Percentiles rank a stretch among this genome's conserved stretches.
Evolutionary conservation across 2,329 filamentous ascomycete genomes (phyloP).

Genomic region (Diaporthe helianthi): DNA sequence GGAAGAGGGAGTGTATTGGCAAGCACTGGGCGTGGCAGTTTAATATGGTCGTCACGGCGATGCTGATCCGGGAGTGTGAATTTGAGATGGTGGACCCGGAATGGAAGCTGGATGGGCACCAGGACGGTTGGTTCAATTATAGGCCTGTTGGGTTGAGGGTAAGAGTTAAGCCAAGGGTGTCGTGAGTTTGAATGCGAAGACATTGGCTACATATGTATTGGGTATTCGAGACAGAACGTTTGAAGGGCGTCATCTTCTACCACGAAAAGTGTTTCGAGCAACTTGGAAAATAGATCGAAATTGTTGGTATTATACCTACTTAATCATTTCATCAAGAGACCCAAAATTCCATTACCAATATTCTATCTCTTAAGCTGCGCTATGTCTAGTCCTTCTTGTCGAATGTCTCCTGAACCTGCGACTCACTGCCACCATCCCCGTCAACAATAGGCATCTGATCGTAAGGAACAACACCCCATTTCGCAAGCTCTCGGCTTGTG

Average conservation of each 20-base stretch:
- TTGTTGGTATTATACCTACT: too few species aligned
- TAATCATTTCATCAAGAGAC: too few species aligned
- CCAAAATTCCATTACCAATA: too few species aligned
- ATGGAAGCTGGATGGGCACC: conserved; percentile 47
- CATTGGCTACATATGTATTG: not conserved
- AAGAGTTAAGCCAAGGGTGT: conserved; percentile 49
- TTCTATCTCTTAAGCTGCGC: too few species aligned
- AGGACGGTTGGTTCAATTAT: conserved; percentile 62
- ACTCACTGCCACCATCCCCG: conserved; percentile 19
- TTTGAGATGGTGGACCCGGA: conserved; percentile 51
- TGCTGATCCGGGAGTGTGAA: conserved; percentile 53
- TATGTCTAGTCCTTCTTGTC: conserved; percentile 12
- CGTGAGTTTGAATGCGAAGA: not conserved
- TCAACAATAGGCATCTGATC: conserved; percentile 7
- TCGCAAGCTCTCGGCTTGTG: conserved; percentile 49
- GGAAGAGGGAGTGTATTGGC: conserved; percentile 59
- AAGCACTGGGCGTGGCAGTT: conserved; percentile 58
- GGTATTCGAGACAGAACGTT: too few species aligned
- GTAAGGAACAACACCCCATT: conserved; percentile 33
- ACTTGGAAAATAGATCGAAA: too few species aligned
- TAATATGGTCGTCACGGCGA: conserved; percentile 50
- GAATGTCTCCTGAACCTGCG: conserved; percentile 27
- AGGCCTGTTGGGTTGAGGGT: conserved; percentile 55
- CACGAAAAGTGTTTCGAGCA: too few species aligned
- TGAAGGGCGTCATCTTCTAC: too few species aligned